A percentile compares a stretch with the other conserved stretches of the same genome.
These are phyloP conservation scores for Colletotrichum neosansevieriae DNA, from an alignment of 2,329 filamentous ascomycete species.

Conservation along the genomic window DNA sequence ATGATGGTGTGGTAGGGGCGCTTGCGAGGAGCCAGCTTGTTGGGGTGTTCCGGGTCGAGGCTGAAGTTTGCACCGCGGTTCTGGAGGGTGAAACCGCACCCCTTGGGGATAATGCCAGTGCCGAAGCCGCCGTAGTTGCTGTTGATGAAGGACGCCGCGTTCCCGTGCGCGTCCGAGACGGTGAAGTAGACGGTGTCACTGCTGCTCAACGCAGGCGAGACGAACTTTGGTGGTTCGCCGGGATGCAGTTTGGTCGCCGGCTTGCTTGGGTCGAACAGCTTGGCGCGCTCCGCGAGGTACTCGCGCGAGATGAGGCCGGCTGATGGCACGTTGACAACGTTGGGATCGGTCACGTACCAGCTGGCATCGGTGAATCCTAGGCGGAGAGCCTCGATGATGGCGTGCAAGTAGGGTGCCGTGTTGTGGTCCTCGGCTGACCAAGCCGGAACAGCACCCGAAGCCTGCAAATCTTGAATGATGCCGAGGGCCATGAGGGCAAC, in stretches of 20 bases:
- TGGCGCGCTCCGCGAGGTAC: constrained; percentile 79
- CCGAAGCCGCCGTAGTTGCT: constrained; percentile 93
- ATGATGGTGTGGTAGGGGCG: constrained; percentile 98
- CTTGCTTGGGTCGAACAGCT: constrained; percentile 68
- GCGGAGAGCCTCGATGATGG: constrained; percentile 86
- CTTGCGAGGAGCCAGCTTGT: constrained; percentile 83
- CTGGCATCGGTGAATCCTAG: constrained; percentile 90
- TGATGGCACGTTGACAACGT: constrained; percentile 76
- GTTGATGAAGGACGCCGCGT: constrained; percentile 97
- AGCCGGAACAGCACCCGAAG: constrained; percentile 76
- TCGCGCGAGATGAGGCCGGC: constrained; percentile 75
- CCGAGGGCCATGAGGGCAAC: constrained; percentile 95
- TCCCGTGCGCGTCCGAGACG: constrained; percentile 83
- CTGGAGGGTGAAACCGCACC: constrained; percentile 93
- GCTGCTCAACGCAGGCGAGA: constrained; percentile 81
- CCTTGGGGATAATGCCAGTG: constrained; percentile 84
- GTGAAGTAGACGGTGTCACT: constrained; percentile 97
- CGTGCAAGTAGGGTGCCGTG: constrained; percentile 83
- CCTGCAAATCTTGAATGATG: constrained; percentile 88
- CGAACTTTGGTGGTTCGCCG: constrained; percentile 65
- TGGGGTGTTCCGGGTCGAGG: constrained; percentile 79
- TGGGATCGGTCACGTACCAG: constrained; percentile 92
- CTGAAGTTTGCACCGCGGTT: constrained; percentile 92
- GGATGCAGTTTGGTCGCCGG: constrained; percentile 73
- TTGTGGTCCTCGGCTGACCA: constrained; percentile 84